Evolutionary conservation across 1,284 basidiomycete species (phyloP).

Genomic region (Heterobasidion occidentale): DNA sequence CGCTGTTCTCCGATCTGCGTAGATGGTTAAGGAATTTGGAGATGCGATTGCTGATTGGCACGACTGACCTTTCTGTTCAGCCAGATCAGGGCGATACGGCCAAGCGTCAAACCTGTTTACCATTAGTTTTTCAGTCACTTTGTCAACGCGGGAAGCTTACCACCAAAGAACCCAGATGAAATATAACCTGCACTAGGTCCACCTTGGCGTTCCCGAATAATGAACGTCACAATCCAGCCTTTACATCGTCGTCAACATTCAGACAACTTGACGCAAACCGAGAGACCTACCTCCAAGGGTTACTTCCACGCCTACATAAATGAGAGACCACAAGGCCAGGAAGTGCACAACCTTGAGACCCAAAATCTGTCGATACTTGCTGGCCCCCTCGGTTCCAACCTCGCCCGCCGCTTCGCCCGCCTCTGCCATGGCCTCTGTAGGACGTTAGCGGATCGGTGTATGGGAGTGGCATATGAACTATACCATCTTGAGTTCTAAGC

Average conservation of each 20-base stretch:
- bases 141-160: slow-evolving; percentile 9
- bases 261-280: not conserved
- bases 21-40: not conserved
- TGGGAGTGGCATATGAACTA: not conserved
- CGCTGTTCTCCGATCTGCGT: slow-evolving; percentile 45
- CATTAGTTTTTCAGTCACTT: not conserved
- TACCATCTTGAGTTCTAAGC: slow-evolving; percentile 42
- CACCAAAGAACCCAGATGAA: slow-evolving; percentile 29
- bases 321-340: slow-evolving; percentile 53
- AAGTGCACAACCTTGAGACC: slow-evolving; percentile 45
- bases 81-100: slow-evolving; percentile 48
- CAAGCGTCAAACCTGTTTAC: slow-evolving; percentile 42
- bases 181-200: slow-evolving; percentile 26
- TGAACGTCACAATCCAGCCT: slow-evolving; percentile 61
- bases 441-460: not conserved
- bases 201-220: slow-evolving; percentile 26
- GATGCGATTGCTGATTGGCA: not conserved
- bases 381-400: slow-evolving; percentile 27
- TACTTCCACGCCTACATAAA: slow-evolving; percentile 64
- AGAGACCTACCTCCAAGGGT: slow-evolving; percentile 44
- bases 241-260: not conserved
- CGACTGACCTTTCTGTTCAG: slow-evolving; percentile 46
- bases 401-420: slow-evolving; percentile 31
- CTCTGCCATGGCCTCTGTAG: slow-evolving; percentile 19
- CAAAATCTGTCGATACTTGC: slow-evolving; percentile 49